Conservation (phyloP, 1,284 basidiomycete genomes). For the Heliocybe sulcata region DNA sequence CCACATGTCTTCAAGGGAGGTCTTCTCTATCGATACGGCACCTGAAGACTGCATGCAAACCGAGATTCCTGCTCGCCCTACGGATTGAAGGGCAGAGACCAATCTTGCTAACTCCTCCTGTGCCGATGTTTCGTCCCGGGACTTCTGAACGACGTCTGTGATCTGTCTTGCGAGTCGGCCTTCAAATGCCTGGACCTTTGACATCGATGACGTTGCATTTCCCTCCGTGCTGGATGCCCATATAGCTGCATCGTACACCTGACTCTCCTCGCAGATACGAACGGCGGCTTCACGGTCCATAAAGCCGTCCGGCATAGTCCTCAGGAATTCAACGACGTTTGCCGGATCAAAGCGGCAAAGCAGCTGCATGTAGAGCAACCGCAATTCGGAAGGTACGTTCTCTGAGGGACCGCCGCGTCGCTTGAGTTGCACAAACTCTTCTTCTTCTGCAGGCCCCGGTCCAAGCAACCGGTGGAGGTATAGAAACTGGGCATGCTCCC, state of each 20-base stretch:
- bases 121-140: slow-evolving; percentile 14
- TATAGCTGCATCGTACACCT: slow-evolving; percentile 71
- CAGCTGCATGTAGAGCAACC: slow-evolving; percentile 64
- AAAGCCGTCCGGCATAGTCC: slow-evolving; percentile 44
- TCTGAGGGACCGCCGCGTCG: slow-evolving; percentile 23
- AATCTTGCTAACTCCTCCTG: slow-evolving; percentile 22
- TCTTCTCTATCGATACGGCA: slow-evolving; percentile 24
- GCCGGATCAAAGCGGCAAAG: slow-evolving; percentile 67
- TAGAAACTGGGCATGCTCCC: slow-evolving; percentile 48
- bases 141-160: slow-evolving; percentile 29
- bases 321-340: slow-evolving; percentile 62
- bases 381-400: slow-evolving; percentile 41
- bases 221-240: slow-evolving; percentile 76
- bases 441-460: slow-evolving; percentile 40
- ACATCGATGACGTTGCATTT: slow-evolving; percentile 57
- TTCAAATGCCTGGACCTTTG: slow-evolving; percentile 58
- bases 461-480: slow-evolving; percentile 80
- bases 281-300: slow-evolving; percentile 58
- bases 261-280: slow-evolving; percentile 57
- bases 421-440: slow-evolving; percentile 23
- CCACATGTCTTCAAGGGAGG: slow-evolving; percentile 83
- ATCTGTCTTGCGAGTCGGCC: slow-evolving; percentile 47
- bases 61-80: slow-evolving; percentile 54
- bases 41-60: slow-evolving; percentile 65
- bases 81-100: slow-evolving; percentile 34